These are phyloP conservation scores for Fraxinus greggii DNA, from an alignment of 305 asterid genomes.

Conservation along the genomic window DNA sequence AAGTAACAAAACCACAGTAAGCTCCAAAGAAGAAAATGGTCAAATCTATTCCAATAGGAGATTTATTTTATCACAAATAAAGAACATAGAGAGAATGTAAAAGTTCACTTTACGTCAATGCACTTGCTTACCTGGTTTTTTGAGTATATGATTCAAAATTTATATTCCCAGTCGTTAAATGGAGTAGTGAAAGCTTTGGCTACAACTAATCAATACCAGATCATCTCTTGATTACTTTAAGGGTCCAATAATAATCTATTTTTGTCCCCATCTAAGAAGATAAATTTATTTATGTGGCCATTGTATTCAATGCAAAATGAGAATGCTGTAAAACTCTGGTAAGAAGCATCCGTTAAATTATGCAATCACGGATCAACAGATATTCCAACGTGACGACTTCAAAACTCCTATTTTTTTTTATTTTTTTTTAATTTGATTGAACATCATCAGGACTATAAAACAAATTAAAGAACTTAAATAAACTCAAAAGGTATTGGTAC, in stretches of 20 bases:
- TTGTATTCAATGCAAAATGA: not conserved
- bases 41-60: not conserved
- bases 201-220: not conserved
- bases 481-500: not conserved
- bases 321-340: not conserved
- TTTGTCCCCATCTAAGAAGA: not conserved
- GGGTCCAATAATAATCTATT: not conserved
- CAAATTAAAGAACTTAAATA: not conserved
- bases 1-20: constrained; percentile 3
- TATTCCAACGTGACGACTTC: not conserved
- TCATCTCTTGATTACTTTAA: not conserved
- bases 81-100: not conserved
- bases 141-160: not conserved
- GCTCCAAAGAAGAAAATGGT: not conserved
- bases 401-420: not conserved
- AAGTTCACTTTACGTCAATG: not conserved
- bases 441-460: not conserved
- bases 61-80: not conserved
- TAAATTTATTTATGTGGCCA: not conserved
- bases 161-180: not conserved
- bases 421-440: not conserved
- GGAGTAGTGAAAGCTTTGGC: not conserved
- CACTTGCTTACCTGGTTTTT: not conserved
- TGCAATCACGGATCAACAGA: not conserved
- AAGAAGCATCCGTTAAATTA: not conserved